Base-by-base conservation (phyloP, 139 green algal genomes). In the Chlamydomonas asymmetrica region DNA sequence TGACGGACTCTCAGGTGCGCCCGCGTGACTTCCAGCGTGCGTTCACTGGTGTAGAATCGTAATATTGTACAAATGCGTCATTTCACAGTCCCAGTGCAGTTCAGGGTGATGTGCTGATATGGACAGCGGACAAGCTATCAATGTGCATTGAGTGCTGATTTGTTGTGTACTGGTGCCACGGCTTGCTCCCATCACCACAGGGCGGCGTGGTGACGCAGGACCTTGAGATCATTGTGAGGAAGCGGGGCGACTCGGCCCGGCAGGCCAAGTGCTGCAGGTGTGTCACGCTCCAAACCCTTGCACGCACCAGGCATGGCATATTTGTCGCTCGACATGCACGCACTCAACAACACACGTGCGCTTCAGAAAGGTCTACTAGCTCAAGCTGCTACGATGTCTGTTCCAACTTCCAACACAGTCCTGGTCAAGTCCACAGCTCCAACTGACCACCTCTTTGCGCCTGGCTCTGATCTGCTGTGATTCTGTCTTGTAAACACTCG, bases 161-260 rank as follows among this genome's bases (percentile, higher is more conserved):
- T 39, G 23, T 34, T 29, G 27, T 32, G 50, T 43, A 22, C 27
- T 22, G 22, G 20, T 34, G 1, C 18, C 32, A 54, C 66, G 79
- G 65, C 63, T 5, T 75, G 77, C 32, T 31, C 40, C 66, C n/a
- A n/a, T n/a, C n/a, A n/a, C 61, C 52, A 37, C 27, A 9, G 0
- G 81, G 78, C 29, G 32, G n/a, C 6, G 38, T 75, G 2, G 10
- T 66, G 41, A 67, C 56, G 1, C 50, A 66, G 29, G 87, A 92
- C 61, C 34, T 71, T 43, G 34, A 59, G 25, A 16, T 92, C 39
- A 31, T 92, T 10, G 87, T 92, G 18, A 70, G 87, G 37, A 92
- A 92, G 66, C n/a, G 20, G 0, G 83, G 86, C 0, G 87, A 92
- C 49, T 63, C 38, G 9, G 27, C 39, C 0, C 29, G 57, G 2